Evolutionary conservation across 176 grass and related monocot species (phyloP).

Genomic region (Carex cristatella): DNA sequence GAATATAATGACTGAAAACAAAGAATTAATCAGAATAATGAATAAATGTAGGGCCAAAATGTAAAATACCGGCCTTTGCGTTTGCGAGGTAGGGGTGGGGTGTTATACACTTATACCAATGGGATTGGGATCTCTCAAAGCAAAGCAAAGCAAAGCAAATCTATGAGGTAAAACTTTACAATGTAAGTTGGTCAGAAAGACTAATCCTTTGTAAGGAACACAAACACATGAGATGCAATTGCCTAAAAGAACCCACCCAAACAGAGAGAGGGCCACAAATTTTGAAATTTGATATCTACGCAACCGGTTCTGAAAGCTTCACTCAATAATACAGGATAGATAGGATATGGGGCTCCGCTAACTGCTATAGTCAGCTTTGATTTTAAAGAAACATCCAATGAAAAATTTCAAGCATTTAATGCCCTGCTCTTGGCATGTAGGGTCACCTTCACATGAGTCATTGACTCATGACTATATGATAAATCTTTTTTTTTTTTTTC

Average conservation of each 20-base stretch:
- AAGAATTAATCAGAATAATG: not conserved
- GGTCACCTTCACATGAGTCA: not conserved
- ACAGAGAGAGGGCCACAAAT: not conserved
- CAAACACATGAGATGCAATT: not conserved
- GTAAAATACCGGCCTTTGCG: too few relatives aligned
- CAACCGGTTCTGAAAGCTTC: not conserved
- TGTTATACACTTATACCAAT: too few relatives aligned
- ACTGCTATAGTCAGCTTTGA: not conserved
- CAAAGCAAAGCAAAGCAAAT: not conserved
- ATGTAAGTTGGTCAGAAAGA: not conserved
- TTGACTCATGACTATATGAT: not conserved
- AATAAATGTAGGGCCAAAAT: too few relatives aligned
- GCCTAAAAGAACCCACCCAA: not conserved
- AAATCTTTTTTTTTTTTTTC: not conserved
- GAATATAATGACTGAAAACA: not conserved
- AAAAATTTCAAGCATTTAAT: conserved; percentile 17
- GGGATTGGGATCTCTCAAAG: not conserved
- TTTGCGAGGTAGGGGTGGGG: too few relatives aligned
- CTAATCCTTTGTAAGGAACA: not conserved
- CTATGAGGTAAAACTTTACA: not conserved
- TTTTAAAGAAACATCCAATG: conserved; percentile 14
- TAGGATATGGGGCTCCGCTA: not conserved
- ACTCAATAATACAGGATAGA: not conserved
- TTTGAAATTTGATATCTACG: not conserved
- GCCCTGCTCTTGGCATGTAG: not conserved